Base-by-base conservation (phyloP, 192 early-diverging fungal species). In the Oehlia diaphana region DNA sequence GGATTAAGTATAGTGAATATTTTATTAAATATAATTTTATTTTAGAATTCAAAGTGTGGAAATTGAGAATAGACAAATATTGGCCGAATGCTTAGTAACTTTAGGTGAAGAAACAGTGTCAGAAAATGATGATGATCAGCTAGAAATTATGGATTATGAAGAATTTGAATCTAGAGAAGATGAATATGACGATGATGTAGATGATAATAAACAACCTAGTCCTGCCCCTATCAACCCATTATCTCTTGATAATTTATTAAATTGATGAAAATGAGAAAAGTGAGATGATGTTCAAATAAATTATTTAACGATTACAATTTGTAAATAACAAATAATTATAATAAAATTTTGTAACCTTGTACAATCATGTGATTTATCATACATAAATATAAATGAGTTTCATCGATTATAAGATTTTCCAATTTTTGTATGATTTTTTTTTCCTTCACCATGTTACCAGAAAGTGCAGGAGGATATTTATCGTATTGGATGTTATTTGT, bases 401-500 rank as follows among this genome's bases (percentile, higher is more conserved):
- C 35, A 42, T 42, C 6, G 39, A 42, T 42, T 37, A 5, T 37
- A 31, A 31, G 31, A 31, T 31, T 37, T 37, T 37, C 35, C 2
- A 37, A 37, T 37, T 37, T 37, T 37, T 37, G 2, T 44, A 8
- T 10, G 7, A 44, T 44, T 44, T 44, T 44, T 44, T 44, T 44
- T 44, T 44, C 7, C 7, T 47, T 47, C 44, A 4, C 2, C 31
- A 58, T 19, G 50, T 58, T 58, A 19, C 50, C 50, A 19, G 16
- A 58, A 2, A 58, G 50, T 21, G 50, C 13, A 5, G 50, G 50
- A 14, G 71, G 44, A 44, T 72, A 72, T 31, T 53, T 72, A 53
- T 12, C 71, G 47, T 72, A 50, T 50, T 72, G 71, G 71, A 72
- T 26, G 12, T 50, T 72, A 49, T 50, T 72, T 28, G 44, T 72